Evolutionary conservation across 305 asterid genomes (phyloP).

Genomic region (Plantago coronopus): DNA sequence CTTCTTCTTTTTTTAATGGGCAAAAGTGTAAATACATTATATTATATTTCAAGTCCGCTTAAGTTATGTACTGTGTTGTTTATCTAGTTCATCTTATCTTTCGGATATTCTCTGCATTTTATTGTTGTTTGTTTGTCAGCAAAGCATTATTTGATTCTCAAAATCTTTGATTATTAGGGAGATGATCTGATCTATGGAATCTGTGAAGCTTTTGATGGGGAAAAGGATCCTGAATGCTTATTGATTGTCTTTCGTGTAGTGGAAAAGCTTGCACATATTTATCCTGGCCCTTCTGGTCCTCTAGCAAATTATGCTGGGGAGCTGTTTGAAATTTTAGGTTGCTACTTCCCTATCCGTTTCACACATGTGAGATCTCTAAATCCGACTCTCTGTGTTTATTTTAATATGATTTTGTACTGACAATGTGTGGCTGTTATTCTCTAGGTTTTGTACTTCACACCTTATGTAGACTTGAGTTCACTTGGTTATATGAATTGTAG

Average conservation of each 20-base stretch:
- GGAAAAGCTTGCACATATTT: slow-evolving; percentile 54
- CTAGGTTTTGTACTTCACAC: slow-evolving; percentile 8
- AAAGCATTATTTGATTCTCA: slow-evolving; percentile 22
- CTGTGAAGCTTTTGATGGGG: slow-evolving; percentile 85
- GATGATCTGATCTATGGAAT: slow-evolving; percentile 67
- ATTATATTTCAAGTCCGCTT: slow-evolving; percentile 12
- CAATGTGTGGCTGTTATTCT: slow-evolving; percentile 18
- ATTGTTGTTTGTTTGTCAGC: slow-evolving; percentile 1
- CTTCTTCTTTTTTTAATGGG: too few species aligned
- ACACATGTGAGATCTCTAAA: slow-evolving; percentile 69
- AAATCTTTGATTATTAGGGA: slow-evolving; percentile 50
- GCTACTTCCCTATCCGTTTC: slow-evolving; percentile 89
- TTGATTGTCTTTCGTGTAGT: slow-evolving; percentile 61
- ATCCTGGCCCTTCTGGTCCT: slow-evolving; percentile 64
- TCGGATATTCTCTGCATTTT: slow-evolving; percentile 13
- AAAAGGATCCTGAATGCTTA: slow-evolving; percentile 88
- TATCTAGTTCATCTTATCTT: slow-evolving; percentile 8
- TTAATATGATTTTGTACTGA: slow-evolving; percentile 10
- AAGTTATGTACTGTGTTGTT: slow-evolving; percentile 14
- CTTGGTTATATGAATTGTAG: background rate
- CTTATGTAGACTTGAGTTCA: slow-evolving; percentile 14
- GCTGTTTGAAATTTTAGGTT: slow-evolving; percentile 65
- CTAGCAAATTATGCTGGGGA: slow-evolving; percentile 62
- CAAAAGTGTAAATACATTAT: too few species aligned
- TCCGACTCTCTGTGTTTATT: slow-evolving; percentile 15